Evolutionary conservation across 2,329 filamentous ascomycete genomes (phyloP).

Genomic region (Fusarium sp.): DNA sequence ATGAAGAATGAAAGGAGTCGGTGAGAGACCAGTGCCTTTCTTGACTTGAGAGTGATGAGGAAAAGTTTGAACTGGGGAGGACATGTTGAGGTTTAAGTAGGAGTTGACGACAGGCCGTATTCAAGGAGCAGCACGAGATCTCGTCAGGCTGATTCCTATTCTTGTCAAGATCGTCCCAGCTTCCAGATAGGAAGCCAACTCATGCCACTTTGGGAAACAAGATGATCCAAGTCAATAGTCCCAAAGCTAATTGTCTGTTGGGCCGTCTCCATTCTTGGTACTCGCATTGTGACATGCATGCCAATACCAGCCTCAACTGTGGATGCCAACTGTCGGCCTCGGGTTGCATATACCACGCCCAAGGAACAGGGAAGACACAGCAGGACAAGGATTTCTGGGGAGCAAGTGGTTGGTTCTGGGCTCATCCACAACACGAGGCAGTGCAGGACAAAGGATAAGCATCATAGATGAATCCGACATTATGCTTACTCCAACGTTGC

Average conservation of each 20-base stretch:
- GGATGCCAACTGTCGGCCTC: slow-evolving; percentile 28
- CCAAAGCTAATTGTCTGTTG: slow-evolving; percentile 30
- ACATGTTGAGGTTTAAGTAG: slow-evolving; percentile 32
- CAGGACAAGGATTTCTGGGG: not conserved
- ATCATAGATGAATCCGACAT: slow-evolving; percentile 12
- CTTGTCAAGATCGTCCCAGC: slow-evolving; percentile 1
- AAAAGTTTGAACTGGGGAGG: slow-evolving; percentile 1
- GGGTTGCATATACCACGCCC: slow-evolving; percentile 21
- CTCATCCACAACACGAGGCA: slow-evolving; percentile 6
- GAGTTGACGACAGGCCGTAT: not conserved
- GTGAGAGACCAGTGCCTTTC: slow-evolving; percentile 29
- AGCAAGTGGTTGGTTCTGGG: slow-evolving; percentile 7
- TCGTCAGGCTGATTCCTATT: not conserved
- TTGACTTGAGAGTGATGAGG: slow-evolving; percentile 30
- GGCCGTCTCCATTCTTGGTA: slow-evolving; percentile 1
- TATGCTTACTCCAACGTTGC: slow-evolving; percentile 19
- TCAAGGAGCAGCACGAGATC: slow-evolving; percentile 9
- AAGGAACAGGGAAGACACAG: slow-evolving; percentile 8
- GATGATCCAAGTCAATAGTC: slow-evolving; percentile 25
- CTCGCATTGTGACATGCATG: slow-evolving; percentile 31
- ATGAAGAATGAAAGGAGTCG: slow-evolving; percentile 18
- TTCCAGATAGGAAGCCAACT: slow-evolving; percentile 33
- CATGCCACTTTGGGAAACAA: slow-evolving; percentile 30
- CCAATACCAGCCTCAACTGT: slow-evolving; percentile 34
- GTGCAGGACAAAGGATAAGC: slow-evolving; percentile 6